These are phyloP conservation scores for Aureobasidium subglaciale DNA, from an alignment of 2,329 filamentous ascomycete genomes.

Conservation along the genomic window DNA sequence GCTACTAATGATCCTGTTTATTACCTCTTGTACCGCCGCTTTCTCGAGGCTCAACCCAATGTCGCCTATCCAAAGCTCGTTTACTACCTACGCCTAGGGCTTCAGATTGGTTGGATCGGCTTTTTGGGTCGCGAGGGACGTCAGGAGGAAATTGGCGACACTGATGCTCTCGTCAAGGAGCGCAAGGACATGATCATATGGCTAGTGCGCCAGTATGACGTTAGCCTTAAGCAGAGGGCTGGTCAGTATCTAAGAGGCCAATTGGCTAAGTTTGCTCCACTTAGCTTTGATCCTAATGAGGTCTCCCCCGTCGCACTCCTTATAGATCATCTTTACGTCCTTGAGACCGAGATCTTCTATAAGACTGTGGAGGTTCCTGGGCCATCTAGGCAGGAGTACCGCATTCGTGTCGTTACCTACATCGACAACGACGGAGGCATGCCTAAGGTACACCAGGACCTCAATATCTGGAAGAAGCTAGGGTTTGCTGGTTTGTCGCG, in stretches of 20 bases:
- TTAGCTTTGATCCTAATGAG: background rate
- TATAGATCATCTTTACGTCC: background rate
- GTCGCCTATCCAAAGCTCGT: background rate
- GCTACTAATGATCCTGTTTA: background rate
- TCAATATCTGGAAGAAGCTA: background rate
- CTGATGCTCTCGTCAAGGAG: background rate
- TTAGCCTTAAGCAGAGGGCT: background rate
- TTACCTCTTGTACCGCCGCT: background rate
- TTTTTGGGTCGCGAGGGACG: background rate
- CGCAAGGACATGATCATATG: background rate
- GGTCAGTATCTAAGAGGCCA: background rate
- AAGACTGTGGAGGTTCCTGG: background rate
- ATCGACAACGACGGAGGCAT: background rate
- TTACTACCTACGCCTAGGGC: background rate
- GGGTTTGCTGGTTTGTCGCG: background rate
- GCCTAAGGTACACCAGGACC: background rate
- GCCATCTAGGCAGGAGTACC: background rate
- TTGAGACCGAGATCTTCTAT: background rate
- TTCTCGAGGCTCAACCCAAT: background rate
- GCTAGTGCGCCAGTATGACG: background rate
- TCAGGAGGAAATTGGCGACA: background rate
- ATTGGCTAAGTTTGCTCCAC: background rate
- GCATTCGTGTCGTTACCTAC: background rate
- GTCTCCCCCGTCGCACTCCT: background rate
- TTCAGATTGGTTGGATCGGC: background rate